phyloP scores from a whole-genome alignment of 805 yeast genomes.

The Zygosaccharomyces siamensis region DNA sequence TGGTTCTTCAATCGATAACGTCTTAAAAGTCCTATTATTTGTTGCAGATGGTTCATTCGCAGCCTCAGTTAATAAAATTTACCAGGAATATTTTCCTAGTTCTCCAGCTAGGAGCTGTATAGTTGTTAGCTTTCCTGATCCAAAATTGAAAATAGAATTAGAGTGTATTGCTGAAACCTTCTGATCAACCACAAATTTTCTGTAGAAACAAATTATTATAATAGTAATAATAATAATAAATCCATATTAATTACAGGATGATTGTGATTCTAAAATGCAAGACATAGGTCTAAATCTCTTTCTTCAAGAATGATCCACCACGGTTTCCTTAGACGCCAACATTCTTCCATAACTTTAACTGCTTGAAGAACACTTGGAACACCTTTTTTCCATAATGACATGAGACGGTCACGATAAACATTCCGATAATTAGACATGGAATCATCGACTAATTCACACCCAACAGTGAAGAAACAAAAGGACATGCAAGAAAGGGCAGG shows the following conservation, averaged over 20 bases:
- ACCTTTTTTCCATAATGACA: slow-evolving; percentile 8
- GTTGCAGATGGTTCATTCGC: slow-evolving; percentile 42
- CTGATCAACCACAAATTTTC: neutral
- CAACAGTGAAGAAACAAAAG: slow-evolving; percentile 23
- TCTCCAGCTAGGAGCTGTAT: slow-evolving; percentile 53
- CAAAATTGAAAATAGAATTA: slow-evolving; percentile 46
- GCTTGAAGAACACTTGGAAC: slow-evolving; percentile 14
- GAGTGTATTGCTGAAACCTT: slow-evolving; percentile 41
- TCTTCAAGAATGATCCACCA: slow-evolving; percentile 17
- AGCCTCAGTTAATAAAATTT: slow-evolving; percentile 42
- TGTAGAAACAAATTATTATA: neutral
- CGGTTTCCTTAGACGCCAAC: slow-evolving; percentile 11
- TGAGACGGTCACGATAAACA: slow-evolving; percentile 11
- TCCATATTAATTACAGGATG: neutral
- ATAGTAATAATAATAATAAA: neutral
- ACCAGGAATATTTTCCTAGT: slow-evolving; percentile 42
- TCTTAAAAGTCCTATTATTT: slow-evolving; percentile 48
- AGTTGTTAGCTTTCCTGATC: slow-evolving; percentile 48
- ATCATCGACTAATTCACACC: slow-evolving; percentile 21
- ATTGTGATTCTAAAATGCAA: slow-evolving; percentile 20
- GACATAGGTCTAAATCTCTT: slow-evolving; percentile 11
- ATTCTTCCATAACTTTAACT: slow-evolving; percentile 10
- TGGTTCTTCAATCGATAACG: slow-evolving; percentile 44
- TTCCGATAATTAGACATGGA: slow-evolving; percentile 10
- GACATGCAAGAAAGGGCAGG: slow-evolving; percentile 16